Percentiles rank a stretch among this genome's conserved stretches.
phyloP scores from a whole-genome alignment of 306 rosid species.

The Cucumis melo region DNA sequence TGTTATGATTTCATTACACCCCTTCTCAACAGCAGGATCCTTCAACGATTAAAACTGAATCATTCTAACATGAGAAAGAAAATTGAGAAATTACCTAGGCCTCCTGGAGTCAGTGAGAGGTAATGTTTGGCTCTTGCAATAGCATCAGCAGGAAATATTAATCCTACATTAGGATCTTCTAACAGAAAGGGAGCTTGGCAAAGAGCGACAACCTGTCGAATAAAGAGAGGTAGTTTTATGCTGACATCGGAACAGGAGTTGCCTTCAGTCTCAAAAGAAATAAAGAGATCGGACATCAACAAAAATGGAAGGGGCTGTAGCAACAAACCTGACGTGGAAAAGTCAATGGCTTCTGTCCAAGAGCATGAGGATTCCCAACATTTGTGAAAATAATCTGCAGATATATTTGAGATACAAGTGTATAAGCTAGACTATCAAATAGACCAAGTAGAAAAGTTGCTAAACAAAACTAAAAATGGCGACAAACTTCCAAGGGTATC shows the following conservation, averaged over 20 bases:
- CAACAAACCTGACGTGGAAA: conserved; percentile 92
- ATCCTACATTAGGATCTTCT: conserved; percentile 86
- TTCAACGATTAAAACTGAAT: neutral
- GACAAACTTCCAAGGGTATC: no score
- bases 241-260: neutral
- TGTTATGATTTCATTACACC: neutral
- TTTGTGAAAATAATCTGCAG: conserved; percentile 91
- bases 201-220: conserved; percentile 80
- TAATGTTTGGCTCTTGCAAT: conserved; percentile 88
- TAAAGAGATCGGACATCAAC: neutral
- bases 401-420: conserved; percentile 1
- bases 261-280: neutral
- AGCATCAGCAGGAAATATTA: conserved; percentile 96
- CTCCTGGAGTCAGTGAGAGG: conserved; percentile 67
- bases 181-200: conserved; percentile 98
- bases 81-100: conserved; percentile 60
- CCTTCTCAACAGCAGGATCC: neutral
- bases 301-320: conserved; percentile 11
- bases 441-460: neutral
- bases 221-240: neutral
- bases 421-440: neutral
- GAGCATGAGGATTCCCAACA: conserved; percentile 98
- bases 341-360: conserved; percentile 93
- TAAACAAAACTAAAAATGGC: neutral
- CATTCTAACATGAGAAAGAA: neutral